Percentiles rank a stretch among this genome's conserved stretches.
These are phyloP conservation scores for Rubroboletus satanas DNA, from an alignment of 768 basidiomycete genomes.

Conservation along the genomic window DNA sequence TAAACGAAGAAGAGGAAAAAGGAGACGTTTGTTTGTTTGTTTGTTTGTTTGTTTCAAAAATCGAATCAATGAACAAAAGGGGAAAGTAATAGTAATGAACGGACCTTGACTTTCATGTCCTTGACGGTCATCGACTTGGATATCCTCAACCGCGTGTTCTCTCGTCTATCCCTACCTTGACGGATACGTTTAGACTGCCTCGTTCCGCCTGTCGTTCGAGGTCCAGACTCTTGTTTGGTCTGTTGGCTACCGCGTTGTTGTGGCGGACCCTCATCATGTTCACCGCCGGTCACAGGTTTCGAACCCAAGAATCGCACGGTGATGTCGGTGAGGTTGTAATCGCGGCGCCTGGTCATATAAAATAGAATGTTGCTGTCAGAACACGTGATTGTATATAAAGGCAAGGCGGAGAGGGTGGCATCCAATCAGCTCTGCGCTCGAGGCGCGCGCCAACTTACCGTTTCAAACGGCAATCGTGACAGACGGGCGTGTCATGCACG, in stretches of 20 bases:
- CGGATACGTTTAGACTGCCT: constrained; percentile 73
- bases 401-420: background rate
- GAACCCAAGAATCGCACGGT: constrained; percentile 46
- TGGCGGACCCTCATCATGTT: constrained; percentile 20
- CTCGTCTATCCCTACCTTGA: constrained; percentile 48
- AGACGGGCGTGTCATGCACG: constrained; percentile 50
- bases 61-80: background rate
- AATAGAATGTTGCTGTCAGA: constrained; percentile 19
- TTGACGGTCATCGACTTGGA: constrained; percentile 67
- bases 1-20: constrained; percentile 22
- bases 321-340: constrained; percentile 61
- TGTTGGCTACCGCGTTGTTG: constrained; percentile 23
- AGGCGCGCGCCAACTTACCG: constrained; percentile 39
- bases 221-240: constrained; percentile 33
- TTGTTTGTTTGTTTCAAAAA: background rate
- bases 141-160: constrained; percentile 51
- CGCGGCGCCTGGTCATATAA: constrained; percentile 27
- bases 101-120: constrained; percentile 72
- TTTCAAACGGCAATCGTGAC: constrained; percentile 55
- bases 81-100: constrained; percentile 13
- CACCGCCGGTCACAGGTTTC: constrained; percentile 31
- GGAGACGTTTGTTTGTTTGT: background rate
- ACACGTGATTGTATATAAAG: constrained; percentile 1
- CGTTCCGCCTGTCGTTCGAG: constrained; percentile 39
- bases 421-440: constrained; percentile 7